Evolutionary conservation across 176 grass and related monocot species (phyloP), one percentile per base, ranked within the genome.

Genomic region (Rhynchospora pubera): DNA sequence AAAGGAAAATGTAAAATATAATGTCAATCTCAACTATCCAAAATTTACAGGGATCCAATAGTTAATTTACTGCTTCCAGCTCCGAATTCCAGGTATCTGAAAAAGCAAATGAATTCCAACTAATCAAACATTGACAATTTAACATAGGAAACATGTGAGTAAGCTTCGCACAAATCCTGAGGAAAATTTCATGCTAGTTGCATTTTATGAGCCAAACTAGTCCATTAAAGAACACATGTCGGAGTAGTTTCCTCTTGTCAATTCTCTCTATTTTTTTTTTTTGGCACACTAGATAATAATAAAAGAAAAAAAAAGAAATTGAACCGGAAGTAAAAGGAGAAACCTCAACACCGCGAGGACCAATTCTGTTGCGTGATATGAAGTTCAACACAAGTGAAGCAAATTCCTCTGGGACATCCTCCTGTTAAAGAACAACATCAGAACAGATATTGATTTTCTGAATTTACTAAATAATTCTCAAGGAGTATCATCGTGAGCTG

Each of bases 321-420:
- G 34, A 39, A 39, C 2, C 4, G 4, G 34, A 39, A 39, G 4
- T 2, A 47, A 71, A 79, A 15, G 47, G 50, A 91, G 78, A 58
- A 64, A 99, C 96, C 92, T 99, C 90, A 6, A 95, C 84, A 77
- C 96, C 96, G 63, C 84, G 85, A 39, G 96, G 96, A 8, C 96
- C 96, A 77, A 95, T 93, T 84, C 83, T 87, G 75, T 95, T 99
- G 81, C 82, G 96, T 80, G 89, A 88, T 87, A 99, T 95, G 61
- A 99, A 95, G 80, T 95, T 91, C 46, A 95, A 67, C 93, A 99
- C 85, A 68, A 84, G 84, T 14, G 87, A 95, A 57, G 90, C 84
- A 83, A 99, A 99, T 86, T 99, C 96, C 68, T 99, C 92, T 61
- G 96, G 92, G 50, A 86, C 96, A 83, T 99, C 92, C 88, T 95